A percentile compares a stretch with the other conserved stretches of the same genome.
Conservation (phyloP, 257 asterid species). For the Solanum chmielewskii region DNA sequence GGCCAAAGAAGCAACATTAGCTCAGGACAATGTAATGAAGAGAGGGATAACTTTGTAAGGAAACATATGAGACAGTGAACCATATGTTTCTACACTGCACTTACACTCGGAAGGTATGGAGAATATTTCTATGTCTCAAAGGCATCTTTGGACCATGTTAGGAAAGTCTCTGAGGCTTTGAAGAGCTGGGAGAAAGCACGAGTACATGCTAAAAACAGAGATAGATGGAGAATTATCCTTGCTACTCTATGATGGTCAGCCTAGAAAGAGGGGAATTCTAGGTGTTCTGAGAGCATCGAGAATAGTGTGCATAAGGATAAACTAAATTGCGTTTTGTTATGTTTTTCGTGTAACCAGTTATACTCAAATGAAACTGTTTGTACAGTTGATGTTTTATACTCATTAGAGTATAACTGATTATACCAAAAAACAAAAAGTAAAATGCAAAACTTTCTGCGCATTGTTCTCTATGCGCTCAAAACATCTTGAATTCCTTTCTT, state of each 20-base stretch:
- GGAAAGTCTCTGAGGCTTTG: not conserved
- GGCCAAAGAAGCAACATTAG: not conserved
- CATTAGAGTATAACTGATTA: not conserved
- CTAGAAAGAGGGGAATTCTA: not conserved
- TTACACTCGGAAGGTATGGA: not conserved
- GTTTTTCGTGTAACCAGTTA: not conserved
- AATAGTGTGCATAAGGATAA: not conserved
- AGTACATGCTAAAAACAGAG: not conserved
- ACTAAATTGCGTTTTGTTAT: too few relatives aligned
- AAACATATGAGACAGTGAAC: not conserved
- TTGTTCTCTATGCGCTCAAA: not conserved
- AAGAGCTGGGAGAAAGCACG: not conserved
- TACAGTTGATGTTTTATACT: not conserved
- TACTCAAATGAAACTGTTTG: not conserved
- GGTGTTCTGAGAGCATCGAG: not conserved
- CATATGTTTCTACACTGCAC: not conserved
- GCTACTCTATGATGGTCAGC: not conserved
- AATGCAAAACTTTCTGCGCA: not conserved
- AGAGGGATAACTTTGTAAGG: not conserved
- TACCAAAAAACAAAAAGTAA: not conserved
- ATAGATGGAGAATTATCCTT: not conserved
- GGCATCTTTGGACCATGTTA: not conserved
- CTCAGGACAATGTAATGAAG: not conserved
- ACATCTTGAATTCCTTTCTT: not conserved
- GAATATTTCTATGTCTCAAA: not conserved